phyloP scores from a whole-genome alignment of 345 rosid species.

The Boechera divaricarpa region DNA sequence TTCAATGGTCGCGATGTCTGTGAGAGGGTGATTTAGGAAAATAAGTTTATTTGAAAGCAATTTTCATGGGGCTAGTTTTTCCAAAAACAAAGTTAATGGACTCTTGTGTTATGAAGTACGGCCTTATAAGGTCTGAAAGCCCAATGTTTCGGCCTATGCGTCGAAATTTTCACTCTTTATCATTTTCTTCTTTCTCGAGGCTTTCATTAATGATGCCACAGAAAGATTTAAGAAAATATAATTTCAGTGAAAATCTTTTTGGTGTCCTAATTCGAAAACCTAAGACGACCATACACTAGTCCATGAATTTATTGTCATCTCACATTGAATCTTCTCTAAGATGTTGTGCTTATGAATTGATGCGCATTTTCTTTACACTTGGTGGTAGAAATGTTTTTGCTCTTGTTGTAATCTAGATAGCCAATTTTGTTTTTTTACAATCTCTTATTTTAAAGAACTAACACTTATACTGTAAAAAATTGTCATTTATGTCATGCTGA shows the following conservation, averaged over 20 bases:
- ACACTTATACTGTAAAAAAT: background rate
- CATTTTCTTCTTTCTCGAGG: too few relatives aligned
- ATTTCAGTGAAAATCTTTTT: too few relatives aligned
- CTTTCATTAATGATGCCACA: too few relatives aligned
- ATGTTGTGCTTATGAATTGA: background rate
- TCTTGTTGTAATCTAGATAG: background rate
- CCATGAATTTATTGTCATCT: too few relatives aligned
- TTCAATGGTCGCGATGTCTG: background rate
- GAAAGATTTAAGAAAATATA: too few relatives aligned
- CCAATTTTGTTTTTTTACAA: background rate
- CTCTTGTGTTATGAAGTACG: background rate
- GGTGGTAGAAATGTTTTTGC: background rate
- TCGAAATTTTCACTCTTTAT: too few relatives aligned
- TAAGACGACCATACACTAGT: too few relatives aligned
- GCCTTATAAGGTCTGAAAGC: background rate
- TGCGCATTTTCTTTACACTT: background rate
- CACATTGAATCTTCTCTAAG: background rate
- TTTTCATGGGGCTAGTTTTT: background rate
- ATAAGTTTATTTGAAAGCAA: background rate
- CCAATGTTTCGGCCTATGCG: background rate
- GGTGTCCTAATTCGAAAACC: too few relatives aligned
- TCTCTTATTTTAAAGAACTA: background rate
- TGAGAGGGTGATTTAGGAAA: slow-evolving; percentile 11
- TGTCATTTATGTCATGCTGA: background rate
- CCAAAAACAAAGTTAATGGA: background rate